These are phyloP conservation scores for Sanguinoderma infundibulare DNA, from an alignment of 1,284 basidiomycete species.

Conservation along the genomic window DNA sequence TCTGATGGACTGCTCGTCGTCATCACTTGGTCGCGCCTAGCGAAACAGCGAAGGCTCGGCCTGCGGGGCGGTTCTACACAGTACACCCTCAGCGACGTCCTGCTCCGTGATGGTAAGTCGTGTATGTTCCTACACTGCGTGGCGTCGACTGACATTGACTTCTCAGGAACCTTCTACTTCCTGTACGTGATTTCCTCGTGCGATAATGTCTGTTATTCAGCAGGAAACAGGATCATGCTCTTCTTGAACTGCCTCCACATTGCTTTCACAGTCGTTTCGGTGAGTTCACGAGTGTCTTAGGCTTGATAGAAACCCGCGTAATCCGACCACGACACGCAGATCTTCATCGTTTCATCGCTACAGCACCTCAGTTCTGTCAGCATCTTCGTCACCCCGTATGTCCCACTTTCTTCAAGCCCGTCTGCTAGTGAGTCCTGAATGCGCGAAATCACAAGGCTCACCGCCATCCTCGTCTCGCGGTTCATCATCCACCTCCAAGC, in stretches of 20 bases:
- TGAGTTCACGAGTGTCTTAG: neutral
- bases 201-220: too few relatives aligned
- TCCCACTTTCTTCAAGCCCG: neutral
- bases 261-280: neutral
- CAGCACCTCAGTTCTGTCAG: neutral
- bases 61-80: neutral
- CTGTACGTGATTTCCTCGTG: neutral
- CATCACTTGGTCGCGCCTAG: neutral
- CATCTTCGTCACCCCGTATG: neutral
- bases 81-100: neutral
- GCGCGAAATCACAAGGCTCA: neutral
- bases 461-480: neutral
- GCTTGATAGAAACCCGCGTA: too few relatives aligned
- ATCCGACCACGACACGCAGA: neutral
- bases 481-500: neutral
- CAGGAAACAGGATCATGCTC: neutral
- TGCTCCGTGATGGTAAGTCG: neutral
- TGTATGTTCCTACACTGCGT: neutral
- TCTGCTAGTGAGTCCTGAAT: neutral
- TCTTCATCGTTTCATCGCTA: neutral
- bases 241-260: conserved; percentile 2
- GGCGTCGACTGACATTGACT: neutral
- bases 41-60: neutral
- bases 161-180: neutral
- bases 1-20: neutral